These are phyloP conservation scores for Zizania palustris DNA, from an alignment of 202 grass and related monocot species.

Conservation along the genomic window DNA sequence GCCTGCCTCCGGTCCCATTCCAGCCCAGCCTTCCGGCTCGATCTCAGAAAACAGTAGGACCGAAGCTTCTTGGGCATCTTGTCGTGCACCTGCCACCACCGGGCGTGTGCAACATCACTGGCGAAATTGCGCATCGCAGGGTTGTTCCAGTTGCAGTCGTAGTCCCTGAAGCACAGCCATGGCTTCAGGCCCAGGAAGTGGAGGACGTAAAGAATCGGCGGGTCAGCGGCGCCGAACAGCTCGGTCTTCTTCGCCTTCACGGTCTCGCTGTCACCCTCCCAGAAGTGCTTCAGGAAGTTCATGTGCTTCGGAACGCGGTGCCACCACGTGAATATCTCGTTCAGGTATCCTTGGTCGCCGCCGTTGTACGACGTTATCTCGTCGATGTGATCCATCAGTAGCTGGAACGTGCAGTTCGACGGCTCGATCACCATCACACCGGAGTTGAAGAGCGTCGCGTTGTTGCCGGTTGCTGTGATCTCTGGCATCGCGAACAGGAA, in stretches of 20 bases:
- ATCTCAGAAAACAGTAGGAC: slow-evolving; percentile 57
- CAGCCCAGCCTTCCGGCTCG: slow-evolving; percentile 59
- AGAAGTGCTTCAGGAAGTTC: slow-evolving; percentile 90
- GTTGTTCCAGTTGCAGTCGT: slow-evolving; percentile 93
- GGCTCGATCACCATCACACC: slow-evolving; percentile 95
- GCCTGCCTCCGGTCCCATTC: slow-evolving; percentile 59
- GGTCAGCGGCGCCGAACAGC: slow-evolving; percentile 63
- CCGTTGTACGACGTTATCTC: slow-evolving; percentile 88
- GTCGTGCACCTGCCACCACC: slow-evolving; percentile 85
- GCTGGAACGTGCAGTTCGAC: slow-evolving; percentile 83
- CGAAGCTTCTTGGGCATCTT: slow-evolving; percentile 54
- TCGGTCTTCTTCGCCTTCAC: slow-evolving; percentile 59
- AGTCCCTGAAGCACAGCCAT: slow-evolving; percentile 86
- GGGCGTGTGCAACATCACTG: slow-evolving; percentile 61
- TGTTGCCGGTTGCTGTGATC: slow-evolving; percentile 74
- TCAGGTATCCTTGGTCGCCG: slow-evolving; percentile 90
- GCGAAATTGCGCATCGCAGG: slow-evolving; percentile 52
- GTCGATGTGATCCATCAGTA: slow-evolving; percentile 69
- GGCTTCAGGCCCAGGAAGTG: slow-evolving; percentile 95
- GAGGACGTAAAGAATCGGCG: slow-evolving; percentile 66
- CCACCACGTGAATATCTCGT: slow-evolving; percentile 98
- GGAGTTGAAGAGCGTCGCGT: slow-evolving; percentile 78
- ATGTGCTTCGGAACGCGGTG: slow-evolving; percentile 76
- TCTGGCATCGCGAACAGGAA: slow-evolving; percentile 82
- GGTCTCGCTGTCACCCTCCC: slow-evolving; percentile 58